Evolutionary conservation across 148 eudicot genomes (phyloP).

Genomic region (Persicaria maculosa): DNA sequence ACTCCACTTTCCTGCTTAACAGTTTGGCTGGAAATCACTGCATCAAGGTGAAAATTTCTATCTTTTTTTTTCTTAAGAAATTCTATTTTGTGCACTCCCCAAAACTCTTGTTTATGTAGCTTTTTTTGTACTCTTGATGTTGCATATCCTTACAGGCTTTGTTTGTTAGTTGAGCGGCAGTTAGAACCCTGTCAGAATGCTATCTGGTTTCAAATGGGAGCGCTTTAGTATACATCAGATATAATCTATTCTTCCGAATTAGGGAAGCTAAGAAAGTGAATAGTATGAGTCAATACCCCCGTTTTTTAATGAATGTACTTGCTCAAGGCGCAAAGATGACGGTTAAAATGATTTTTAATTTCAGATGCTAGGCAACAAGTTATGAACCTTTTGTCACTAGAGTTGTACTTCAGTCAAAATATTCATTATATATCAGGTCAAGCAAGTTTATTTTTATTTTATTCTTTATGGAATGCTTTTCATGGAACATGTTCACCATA

Average conservation of each 20-base stretch:
- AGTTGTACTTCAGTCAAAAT: background rate
- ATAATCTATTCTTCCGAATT: background rate
- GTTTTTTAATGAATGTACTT: background rate
- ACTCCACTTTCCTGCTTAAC: constrained; percentile 80
- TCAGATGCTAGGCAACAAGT: background rate
- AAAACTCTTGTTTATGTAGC: background rate
- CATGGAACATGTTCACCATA: background rate
- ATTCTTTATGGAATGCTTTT: background rate
- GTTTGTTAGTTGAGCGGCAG: background rate
- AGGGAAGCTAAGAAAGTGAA: background rate
- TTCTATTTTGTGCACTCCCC: background rate
- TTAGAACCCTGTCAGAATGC: background rate
- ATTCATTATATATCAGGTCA: background rate
- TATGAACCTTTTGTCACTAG: background rate
- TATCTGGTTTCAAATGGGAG: background rate
- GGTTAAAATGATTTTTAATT: background rate
- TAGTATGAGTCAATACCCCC: background rate
- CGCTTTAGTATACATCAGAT: background rate
- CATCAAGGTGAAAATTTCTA: constrained; percentile 54
- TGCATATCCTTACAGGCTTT: background rate
- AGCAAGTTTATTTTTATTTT: background rate
- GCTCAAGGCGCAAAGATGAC: background rate
- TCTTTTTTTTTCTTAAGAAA: background rate
- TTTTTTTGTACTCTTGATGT: background rate
- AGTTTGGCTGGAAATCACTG: constrained; percentile 91